Base-by-base conservation (phyloP, 1,284 basidiomycete genomes). In the Xerocomus minutiporus region DNA sequence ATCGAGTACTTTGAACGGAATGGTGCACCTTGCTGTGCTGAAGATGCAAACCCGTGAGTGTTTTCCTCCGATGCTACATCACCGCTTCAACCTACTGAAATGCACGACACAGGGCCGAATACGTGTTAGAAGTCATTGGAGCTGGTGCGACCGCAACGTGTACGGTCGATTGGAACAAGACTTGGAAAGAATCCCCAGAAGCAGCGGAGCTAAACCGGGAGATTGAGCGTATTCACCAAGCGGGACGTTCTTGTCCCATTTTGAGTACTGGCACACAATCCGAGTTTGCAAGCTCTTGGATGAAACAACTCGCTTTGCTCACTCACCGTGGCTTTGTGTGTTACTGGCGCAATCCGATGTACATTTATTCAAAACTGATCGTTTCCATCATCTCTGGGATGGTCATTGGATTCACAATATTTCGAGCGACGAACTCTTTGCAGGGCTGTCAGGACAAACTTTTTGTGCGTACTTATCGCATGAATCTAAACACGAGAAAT, bases 361-460 rank as follows among this genome's bases (percentile, higher is more conserved):
- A 92, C 62, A 73, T 93, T 44, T 77, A 86, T 67, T 80, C 88
- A 26, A 92, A 93, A 71, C 62, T 91, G 12, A 68, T 71, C 12
- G 65, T 84, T 34, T 83, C 80, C 59, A 67, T 79, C 48, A 59
- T 73, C 2, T 66, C 72, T 1, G 81, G 80, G 5, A 69, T 88
- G 0, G 78, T 88, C 61, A 80, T 83, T 46, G 82, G 81, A 2
- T 79, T 82, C 57, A 76, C 79, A 8, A 81, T 91, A 75, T 92
- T 76, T 76, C 74, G 83, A 48, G 70, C 83, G 0, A 78, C 81
- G 54, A 76, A 81, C 53, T 78, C 79, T 6, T 75, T 84, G 48
- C 83, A 87, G 58, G 90, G 88, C 36, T 82, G 85, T 0, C 88
- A 92, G 68, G 86, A 89, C 68, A 88, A 91, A 71, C 77, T 92